phyloP scores from a whole-genome alignment of 352 stramenopile genomes.

The Pythium sukuiense region DNA sequence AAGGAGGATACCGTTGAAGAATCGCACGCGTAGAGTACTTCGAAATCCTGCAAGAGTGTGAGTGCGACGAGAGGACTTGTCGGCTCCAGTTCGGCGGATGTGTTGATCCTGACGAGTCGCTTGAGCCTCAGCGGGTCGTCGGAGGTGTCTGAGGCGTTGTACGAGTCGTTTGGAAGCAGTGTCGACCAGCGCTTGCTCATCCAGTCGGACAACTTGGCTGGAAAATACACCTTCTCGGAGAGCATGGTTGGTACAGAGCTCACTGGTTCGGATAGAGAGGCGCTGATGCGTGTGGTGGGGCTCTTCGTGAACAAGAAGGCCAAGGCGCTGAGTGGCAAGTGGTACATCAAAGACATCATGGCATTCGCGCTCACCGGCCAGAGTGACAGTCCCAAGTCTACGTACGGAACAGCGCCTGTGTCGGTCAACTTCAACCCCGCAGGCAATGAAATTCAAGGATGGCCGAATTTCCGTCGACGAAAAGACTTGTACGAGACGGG shows the following conservation, averaged over 20 bases:
- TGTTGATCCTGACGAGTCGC: slow-evolving; percentile 19
- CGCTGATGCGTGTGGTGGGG: slow-evolving; percentile 5
- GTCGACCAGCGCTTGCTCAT: slow-evolving; percentile 1
- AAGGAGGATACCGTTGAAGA: too few species aligned
- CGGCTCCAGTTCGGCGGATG: slow-evolving; percentile 1
- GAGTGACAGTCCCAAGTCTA: neutral
- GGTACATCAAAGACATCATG: neutral
- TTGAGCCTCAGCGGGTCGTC: slow-evolving; percentile 1
- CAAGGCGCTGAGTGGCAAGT: slow-evolving; percentile 3
- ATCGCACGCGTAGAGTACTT: too few species aligned
- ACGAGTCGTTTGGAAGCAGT: slow-evolving; percentile 7
- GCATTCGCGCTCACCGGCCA: neutral
- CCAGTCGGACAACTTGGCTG: slow-evolving; percentile 9
- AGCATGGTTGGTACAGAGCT: neutral
- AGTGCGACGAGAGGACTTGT: neutral
- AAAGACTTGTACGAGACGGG: neutral
- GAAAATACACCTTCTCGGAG: neutral
- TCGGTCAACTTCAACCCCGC: neutral
- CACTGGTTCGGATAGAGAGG: neutral
- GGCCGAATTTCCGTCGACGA: neutral
- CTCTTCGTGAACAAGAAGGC: slow-evolving; percentile 13
- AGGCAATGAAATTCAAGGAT: neutral
- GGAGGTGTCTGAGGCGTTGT: neutral
- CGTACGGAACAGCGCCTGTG: neutral
- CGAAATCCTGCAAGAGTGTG: neutral